Evolutionary conservation across 768 basidiomycete genomes (phyloP), one percentile per base, ranked within the genome.

Genomic region (Obba rivulosa): DNA sequence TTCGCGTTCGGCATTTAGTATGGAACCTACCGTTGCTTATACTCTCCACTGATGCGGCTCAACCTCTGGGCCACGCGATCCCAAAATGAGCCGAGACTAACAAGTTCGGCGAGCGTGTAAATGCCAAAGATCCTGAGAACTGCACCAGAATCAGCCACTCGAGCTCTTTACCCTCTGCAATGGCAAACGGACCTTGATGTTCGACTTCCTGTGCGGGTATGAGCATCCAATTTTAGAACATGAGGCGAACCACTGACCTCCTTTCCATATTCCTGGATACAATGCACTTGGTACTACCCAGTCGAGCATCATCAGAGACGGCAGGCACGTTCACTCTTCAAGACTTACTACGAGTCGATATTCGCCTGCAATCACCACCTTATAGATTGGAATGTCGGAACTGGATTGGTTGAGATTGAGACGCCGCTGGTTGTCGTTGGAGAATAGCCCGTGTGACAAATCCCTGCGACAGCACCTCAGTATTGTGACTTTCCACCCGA

Each of bases 361-460:
- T 23, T 59, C 56, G 2, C 74, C 66, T 41, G 67, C 73, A 51
- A 85, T 78, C 58, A 81, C 84, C 0, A 84, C 84, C 57, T 84
- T 81, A 45, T 72, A 85, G 10, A 86, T 74, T 0, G 83, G 80
- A 3, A 86, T 62, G 0, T 74, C 73, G 13, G 62, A 61, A 14
- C 66, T 61, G 0, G 60, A n/a, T n/a, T n/a, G n/a, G n/a, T n/a
- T 44, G 0, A 71, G 70, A 24, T 68, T 77, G 13, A 86, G 64
- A 4, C 74, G 62, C 59, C 82, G 82, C 50, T 85, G 81, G 49
- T 86, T 86, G 49, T 81, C 78, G 8, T 70, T 69, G 2, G 84
- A 83, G 56, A 86, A 85, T 43, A 78, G 74, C 0, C 83, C 85
- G 3, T 74, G 73, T 0, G 85, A 87, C 13, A 87, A 71, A 51